Evolutionary conservation across 2,329 filamentous ascomycete genomes (phyloP).

Genomic region (Cladosporium cucumerinum): DNA sequence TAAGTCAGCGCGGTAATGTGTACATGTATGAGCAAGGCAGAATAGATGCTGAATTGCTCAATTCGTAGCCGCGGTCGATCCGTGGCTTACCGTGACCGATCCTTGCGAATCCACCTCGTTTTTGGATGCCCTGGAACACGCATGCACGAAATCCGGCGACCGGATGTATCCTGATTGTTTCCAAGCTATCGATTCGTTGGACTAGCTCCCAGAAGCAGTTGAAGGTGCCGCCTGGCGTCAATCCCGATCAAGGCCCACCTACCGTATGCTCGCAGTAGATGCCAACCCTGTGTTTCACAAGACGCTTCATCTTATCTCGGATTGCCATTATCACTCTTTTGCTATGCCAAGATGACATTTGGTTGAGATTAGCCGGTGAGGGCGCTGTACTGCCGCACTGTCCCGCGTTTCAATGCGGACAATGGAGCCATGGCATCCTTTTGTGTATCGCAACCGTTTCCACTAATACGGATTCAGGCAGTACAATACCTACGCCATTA

Average conservation of each 20-base stretch:
- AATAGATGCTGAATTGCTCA: conserved; percentile 5
- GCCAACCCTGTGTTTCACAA: no score
- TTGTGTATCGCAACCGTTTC: not conserved
- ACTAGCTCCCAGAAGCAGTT: no score
- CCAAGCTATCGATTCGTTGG: no score
- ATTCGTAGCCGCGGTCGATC: not conserved
- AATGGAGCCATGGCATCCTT: not conserved
- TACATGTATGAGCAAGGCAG: conserved; percentile 13
- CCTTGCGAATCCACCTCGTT: not conserved
- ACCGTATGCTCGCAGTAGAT: no score
- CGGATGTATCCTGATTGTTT: not conserved
- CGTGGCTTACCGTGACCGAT: not conserved
- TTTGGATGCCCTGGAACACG: not conserved
- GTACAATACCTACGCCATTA: not conserved
- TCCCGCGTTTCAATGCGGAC: not conserved
- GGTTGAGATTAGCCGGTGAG: not conserved
- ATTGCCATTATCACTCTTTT: no score
- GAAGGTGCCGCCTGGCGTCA: no score
- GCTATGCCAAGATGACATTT: no score
- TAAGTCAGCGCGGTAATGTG: conserved; percentile 4
- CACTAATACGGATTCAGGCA: not conserved
- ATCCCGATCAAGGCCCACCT: no score
- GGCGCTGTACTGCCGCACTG: no score
- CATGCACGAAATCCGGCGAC: not conserved
- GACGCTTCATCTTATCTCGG: no score